Conservation (phyloP, 345 rosid species). For the Euphorbia pulcherrima region DNA sequence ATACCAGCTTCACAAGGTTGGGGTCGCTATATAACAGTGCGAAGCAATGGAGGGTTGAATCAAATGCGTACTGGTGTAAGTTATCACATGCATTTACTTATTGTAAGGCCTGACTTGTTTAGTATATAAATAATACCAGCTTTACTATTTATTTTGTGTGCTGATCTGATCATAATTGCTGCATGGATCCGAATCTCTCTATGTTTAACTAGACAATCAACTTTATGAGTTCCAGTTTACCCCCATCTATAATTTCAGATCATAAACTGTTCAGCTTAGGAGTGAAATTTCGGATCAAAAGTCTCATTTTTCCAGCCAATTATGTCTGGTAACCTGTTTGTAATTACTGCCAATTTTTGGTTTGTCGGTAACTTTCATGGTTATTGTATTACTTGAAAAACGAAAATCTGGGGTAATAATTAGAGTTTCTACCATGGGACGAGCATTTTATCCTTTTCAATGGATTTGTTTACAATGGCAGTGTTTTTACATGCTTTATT, state of each 20-base stretch:
- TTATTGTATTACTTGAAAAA: too few relatives aligned
- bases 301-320: too few relatives aligned
- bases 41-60: constrained; percentile 92
- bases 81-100: constrained; percentile 5
- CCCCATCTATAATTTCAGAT: background rate
- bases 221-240: background rate
- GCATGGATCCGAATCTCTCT: background rate
- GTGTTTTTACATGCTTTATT: background rate
- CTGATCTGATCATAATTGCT: background rate
- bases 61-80: constrained; percentile 99
- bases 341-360: too few relatives aligned
- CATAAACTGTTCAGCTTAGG: background rate
- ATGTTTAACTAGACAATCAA: background rate
- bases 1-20: constrained; percentile 52
- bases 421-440: too few relatives aligned
- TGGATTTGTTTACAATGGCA: too few relatives aligned
- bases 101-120: background rate
- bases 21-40: constrained; percentile 65
- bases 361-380: too few relatives aligned
- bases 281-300: background rate
- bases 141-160: background rate
- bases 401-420: too few relatives aligned
- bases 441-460: too few relatives aligned
- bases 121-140: too few relatives aligned
- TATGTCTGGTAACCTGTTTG: too few relatives aligned